Evolutionary conservation across 306 rosid species (phyloP).

Genomic region (Morella rubra): DNA sequence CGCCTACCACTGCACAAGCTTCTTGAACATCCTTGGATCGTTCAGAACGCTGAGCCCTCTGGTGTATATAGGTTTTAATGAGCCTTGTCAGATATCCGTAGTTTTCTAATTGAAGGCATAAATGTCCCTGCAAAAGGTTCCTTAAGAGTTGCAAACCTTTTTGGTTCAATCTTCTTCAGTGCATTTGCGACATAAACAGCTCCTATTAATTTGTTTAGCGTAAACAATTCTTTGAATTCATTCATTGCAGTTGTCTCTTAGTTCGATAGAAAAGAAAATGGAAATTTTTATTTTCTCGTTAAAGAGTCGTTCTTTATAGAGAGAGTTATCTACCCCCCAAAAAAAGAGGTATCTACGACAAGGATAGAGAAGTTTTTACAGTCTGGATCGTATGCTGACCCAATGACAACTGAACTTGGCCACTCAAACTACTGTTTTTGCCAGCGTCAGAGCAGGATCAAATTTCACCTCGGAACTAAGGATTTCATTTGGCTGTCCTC

Average conservation of each 20-base stretch:
- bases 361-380: too few relatives aligned
- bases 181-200: slow-evolving; percentile 31
- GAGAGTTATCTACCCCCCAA: too few relatives aligned
- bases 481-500: too few relatives aligned
- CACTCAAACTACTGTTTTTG: too few relatives aligned
- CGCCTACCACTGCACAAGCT: slow-evolving; percentile 90
- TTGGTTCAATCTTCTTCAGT: slow-evolving; percentile 3
- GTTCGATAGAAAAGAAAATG: not conserved
- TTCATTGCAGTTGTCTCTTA: not conserved
- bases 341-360: too few relatives aligned
- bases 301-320: not conserved
- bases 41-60: slow-evolving; percentile 94
- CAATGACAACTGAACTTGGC: too few relatives aligned
- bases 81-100: slow-evolving; percentile 4
- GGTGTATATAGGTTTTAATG: slow-evolving; percentile 69
- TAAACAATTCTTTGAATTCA: not conserved
- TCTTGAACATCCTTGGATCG: slow-evolving; percentile 94
- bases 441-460: too few relatives aligned
- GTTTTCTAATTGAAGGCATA: slow-evolving; percentile 5
- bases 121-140: slow-evolving; percentile 17
- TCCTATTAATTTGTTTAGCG: slow-evolving; percentile 4
- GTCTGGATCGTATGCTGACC: too few relatives aligned
- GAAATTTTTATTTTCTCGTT: not conserved
- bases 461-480: too few relatives aligned
- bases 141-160: slow-evolving; percentile 10